phyloP scores from a whole-genome alignment of 129 eudicot species.

The Saposhnikovia divaricata region DNA sequence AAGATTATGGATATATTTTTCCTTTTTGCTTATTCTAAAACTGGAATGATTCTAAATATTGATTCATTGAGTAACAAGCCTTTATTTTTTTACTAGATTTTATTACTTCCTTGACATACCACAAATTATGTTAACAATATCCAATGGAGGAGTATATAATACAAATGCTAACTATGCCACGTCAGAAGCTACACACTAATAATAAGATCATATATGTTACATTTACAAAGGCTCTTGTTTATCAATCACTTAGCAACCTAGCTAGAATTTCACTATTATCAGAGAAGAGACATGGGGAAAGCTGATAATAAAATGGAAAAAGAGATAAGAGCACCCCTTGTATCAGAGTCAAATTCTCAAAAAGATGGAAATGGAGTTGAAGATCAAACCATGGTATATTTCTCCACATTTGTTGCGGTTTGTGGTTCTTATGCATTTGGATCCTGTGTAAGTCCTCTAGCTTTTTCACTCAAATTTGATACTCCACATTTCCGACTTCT shows the following conservation, averaged over 20 bases:
- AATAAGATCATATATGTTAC: neutral
- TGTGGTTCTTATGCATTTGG: slow-evolving; percentile 93
- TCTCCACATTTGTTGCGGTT: slow-evolving; percentile 82
- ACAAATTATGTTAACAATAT: neutral
- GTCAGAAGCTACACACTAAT: neutral
- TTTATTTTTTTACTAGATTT: neutral
- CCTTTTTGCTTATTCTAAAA: neutral
- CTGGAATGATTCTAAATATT: neutral
- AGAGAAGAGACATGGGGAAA: neutral
- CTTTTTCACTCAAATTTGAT: neutral
- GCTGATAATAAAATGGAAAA: slow-evolving; percentile 25
- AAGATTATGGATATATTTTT: neutral
- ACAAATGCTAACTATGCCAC: neutral
- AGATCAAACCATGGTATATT: slow-evolving; percentile 45
- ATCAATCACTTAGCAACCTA: neutral
- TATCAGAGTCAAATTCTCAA: slow-evolving; percentile 14
- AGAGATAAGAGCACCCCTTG: slow-evolving; percentile 38
- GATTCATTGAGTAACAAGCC: neutral
- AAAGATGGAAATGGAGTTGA: slow-evolving; percentile 6
- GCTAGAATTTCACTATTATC: neutral
- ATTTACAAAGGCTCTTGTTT: neutral
- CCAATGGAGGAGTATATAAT: too few relatives aligned
- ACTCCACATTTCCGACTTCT: neutral
- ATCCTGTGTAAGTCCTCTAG: slow-evolving; percentile 57
- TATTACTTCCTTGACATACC: neutral